Evolutionary conservation across 306 rosid genomes (phyloP).

Genomic region (Quercus dentata): DNA sequence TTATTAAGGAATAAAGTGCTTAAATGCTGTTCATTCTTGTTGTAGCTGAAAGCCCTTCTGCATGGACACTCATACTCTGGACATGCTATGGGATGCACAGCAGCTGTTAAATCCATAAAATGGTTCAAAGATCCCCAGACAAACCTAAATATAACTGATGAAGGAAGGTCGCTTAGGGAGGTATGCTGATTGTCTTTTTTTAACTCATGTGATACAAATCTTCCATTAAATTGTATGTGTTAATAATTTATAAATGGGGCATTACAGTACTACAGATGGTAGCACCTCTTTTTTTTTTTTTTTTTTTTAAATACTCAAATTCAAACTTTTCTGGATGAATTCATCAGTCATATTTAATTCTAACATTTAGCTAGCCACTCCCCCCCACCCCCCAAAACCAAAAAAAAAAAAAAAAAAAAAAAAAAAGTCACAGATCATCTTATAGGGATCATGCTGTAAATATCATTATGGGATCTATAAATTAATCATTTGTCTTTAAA

Average conservation of each 20-base stretch:
- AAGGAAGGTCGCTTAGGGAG: conserved; percentile 64
- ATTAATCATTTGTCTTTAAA: background rate
- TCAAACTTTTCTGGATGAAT: background rate
- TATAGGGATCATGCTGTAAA: conserved; percentile 1
- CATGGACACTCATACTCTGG: conserved; percentile 95
- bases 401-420: background rate
- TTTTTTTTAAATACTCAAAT: background rate
- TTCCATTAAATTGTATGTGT: background rate
- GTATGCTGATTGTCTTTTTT: conserved; percentile 34
- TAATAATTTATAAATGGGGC: background rate
- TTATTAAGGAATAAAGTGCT: conserved; percentile 22
- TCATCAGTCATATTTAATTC: background rate
- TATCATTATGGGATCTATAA: background rate
- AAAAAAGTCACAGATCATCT: background rate
- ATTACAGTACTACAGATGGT: background rate
- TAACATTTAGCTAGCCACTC: background rate
- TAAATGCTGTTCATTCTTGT: conserved; percentile 28
- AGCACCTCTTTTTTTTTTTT: background rate
- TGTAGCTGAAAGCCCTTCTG: conserved; percentile 82
- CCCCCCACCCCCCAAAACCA: background rate
- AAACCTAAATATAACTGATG: conserved; percentile 60
- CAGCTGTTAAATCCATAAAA: conserved; percentile 76
- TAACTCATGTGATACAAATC: background rate
- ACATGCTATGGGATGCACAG: conserved; percentile 94
- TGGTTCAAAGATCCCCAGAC: conserved; percentile 84